Percentiles rank a stretch among this genome's conserved stretches.
Conservation (phyloP, 2,329 filamentous ascomycete species). For the Neonectria hederae region DNA sequence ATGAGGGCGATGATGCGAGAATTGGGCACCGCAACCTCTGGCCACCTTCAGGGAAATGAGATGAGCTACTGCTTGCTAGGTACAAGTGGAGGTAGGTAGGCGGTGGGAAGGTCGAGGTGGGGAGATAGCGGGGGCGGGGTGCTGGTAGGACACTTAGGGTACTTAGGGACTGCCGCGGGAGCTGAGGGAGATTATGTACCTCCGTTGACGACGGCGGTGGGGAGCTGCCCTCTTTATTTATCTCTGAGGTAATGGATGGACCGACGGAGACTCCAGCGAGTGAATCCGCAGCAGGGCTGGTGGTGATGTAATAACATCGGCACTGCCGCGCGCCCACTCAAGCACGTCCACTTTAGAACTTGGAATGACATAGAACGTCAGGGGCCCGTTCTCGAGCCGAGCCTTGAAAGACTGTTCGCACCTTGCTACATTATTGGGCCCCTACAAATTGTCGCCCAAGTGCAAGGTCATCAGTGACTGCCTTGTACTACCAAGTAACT, state of each 20-base stretch:
- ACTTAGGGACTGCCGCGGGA: not conserved
- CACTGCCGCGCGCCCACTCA: slow-evolving; percentile 6
- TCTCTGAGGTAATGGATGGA: not conserved
- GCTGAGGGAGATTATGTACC: not conserved
- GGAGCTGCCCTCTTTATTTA: slow-evolving; percentile 3
- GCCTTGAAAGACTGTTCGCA: not conserved
- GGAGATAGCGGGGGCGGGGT: slow-evolving; percentile 27
- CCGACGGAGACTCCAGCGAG: not conserved
- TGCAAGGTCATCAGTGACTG: not conserved
- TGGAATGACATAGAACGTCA: not conserved
- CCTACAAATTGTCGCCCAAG: not conserved
- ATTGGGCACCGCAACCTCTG: slow-evolving; percentile 36
- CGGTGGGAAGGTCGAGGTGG: slow-evolving; percentile 29
- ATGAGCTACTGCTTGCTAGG: not conserved
- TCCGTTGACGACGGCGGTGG: not conserved
- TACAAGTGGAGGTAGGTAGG: not conserved
- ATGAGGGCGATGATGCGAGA: slow-evolving; percentile 40
- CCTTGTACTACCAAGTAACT: not conserved
- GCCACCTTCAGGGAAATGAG: slow-evolving; percentile 26
- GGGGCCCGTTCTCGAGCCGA: not conserved
- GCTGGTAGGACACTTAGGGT: not conserved
- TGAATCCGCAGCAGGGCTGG: not conserved
- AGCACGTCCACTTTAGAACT: not conserved
- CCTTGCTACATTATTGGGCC: not conserved
- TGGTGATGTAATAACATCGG: slow-evolving; percentile 23